These are phyloP conservation scores for Geotrichum bryndzae DNA, from an alignment of 1,139 yeast genomes.

Conservation along the genomic window DNA sequence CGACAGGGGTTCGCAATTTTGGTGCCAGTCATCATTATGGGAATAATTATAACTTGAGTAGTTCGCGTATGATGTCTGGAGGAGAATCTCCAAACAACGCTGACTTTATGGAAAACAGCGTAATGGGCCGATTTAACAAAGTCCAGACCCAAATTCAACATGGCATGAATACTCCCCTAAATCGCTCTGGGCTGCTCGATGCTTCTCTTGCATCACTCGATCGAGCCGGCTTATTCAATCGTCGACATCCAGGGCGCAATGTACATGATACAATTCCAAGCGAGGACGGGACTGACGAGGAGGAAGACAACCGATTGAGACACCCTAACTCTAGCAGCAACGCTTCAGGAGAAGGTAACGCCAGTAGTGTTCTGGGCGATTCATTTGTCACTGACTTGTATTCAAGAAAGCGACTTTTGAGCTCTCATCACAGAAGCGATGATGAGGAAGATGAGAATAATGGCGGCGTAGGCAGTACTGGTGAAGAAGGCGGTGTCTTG, in stretches of 20 bases:
- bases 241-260: slow-evolving; percentile 1
- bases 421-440: slow-evolving; percentile 1
- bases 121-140: slow-evolving; percentile 28
- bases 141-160: slow-evolving; percentile 13
- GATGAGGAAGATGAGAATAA: slow-evolving; percentile 25
- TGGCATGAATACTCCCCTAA: slow-evolving; percentile 12
- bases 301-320: slow-evolving; percentile 14
- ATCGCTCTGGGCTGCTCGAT: slow-evolving; percentile 13
- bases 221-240: neutral
- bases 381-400: slow-evolving; percentile 12
- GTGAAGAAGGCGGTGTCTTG: slow-evolving; percentile 61
- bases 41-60: neutral
- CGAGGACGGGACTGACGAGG: slow-evolving; percentile 14
- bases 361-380: slow-evolving; percentile 3
- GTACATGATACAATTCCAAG: slow-evolving; percentile 9
- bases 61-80: neutral
- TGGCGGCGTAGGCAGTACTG: slow-evolving; percentile 30
- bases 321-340: neutral
- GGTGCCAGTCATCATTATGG: neutral
- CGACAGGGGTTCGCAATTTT: neutral
- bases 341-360: neutral
- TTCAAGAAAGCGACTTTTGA: slow-evolving; percentile 12
- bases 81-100: neutral
- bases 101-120: slow-evolving; percentile 27
- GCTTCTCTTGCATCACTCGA: slow-evolving; percentile 3